Percentiles rank a stretch among this genome's conserved stretches.
Conservation (phyloP, 345 rosid genomes). For the Rhodomyrtus tomentosa region DNA sequence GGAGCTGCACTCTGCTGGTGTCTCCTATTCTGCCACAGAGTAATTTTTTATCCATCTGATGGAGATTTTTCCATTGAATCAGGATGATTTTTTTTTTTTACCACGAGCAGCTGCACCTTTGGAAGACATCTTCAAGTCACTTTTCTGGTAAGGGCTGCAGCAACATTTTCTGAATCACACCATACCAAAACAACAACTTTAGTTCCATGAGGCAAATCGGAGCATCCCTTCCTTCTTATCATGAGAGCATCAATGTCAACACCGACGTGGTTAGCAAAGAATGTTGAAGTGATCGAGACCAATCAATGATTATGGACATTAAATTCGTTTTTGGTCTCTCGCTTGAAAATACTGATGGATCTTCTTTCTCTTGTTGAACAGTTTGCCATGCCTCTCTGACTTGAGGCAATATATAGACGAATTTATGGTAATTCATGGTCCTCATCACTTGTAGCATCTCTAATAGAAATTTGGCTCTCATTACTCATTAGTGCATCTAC, state of each 20-base stretch:
- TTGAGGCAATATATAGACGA: background rate
- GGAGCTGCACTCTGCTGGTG: background rate
- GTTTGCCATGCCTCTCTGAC: slow-evolving; percentile 57
- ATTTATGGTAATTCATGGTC: background rate
- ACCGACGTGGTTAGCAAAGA: background rate
- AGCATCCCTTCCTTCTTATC: background rate
- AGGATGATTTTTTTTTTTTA: slow-evolving; percentile 98
- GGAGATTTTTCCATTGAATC: slow-evolving; percentile 3
- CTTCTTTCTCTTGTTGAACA: slow-evolving; percentile 17
- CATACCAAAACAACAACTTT: background rate
- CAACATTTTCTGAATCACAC: background rate
- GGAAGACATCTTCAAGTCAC: slow-evolving; percentile 97
- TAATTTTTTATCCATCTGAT: background rate
- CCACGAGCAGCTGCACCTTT: slow-evolving; percentile 90
- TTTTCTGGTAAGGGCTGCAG: slow-evolving; percentile 59
- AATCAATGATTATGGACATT: background rate
- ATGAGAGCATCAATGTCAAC: background rate
- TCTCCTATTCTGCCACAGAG: background rate
- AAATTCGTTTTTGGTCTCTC: background rate
- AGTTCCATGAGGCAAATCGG: background rate
- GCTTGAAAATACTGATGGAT: background rate
- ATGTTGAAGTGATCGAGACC: background rate
- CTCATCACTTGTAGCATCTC: too few species aligned
- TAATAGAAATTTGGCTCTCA: background rate
- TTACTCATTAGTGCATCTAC: background rate